Conservation (phyloP, 2,329 filamentous ascomycete species). For the Fusarium agapanthi region DNA sequence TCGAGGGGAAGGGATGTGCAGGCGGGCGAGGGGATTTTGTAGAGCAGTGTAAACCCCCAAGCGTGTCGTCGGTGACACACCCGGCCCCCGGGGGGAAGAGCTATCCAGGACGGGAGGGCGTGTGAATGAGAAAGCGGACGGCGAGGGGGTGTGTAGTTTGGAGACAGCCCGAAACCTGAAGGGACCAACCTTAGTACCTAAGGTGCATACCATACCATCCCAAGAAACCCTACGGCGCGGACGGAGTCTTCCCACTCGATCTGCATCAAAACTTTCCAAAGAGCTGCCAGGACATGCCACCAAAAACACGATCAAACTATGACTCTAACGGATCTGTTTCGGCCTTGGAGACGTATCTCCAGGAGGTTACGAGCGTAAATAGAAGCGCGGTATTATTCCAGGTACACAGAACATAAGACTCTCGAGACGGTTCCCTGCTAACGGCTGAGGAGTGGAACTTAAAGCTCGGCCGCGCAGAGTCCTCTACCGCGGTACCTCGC, state of each 20-base stretch:
- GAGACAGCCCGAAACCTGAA: constrained; percentile 15
- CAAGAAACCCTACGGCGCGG: constrained; percentile 17
- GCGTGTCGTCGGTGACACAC: constrained; percentile 40
- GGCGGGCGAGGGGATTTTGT: constrained; percentile 43
- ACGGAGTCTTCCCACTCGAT: constrained; percentile 23
- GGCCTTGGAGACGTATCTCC: constrained; percentile 26
- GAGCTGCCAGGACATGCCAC: constrained; percentile 14
- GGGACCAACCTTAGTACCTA: not conserved
- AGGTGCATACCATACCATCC: constrained; percentile 19
- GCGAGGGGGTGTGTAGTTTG: constrained; percentile 25
- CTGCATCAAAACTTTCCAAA: constrained; percentile 19
- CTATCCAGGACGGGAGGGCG: constrained; percentile 34
- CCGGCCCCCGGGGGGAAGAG: constrained; percentile 37
- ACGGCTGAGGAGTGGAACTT: constrained; percentile 33
- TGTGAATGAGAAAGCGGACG: constrained; percentile 16
- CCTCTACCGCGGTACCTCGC: constrained; percentile 22
- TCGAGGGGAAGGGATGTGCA: constrained; percentile 30
- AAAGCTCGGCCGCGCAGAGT: constrained; percentile 17
- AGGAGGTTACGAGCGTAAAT: not conserved
- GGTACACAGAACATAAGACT: constrained; percentile 2
- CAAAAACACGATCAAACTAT: constrained; percentile 14
- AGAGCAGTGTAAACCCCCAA: constrained; percentile 32
- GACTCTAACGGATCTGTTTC: constrained; percentile 37
- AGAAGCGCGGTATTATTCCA: constrained; percentile 11
- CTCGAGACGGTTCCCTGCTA: constrained; percentile 17